Conservation (phyloP, 2,329 filamentous ascomycete species). For the Magnaporthiopsis rhizophila region DNA sequence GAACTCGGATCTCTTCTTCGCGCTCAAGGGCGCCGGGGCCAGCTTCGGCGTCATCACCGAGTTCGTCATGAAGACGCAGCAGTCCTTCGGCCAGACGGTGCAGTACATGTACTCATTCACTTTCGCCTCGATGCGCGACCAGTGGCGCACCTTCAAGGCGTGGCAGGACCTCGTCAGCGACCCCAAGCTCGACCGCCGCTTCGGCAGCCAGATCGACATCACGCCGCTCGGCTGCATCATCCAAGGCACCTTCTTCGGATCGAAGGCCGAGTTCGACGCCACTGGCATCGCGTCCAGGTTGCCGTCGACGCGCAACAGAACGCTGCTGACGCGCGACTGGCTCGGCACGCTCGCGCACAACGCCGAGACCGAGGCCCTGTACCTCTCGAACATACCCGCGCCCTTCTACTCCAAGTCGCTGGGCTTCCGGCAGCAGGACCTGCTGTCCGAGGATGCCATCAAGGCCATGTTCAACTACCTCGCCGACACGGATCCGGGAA, state of each 20-base stretch:
- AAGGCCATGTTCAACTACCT: slow-evolving; percentile 46
- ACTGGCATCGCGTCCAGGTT: slow-evolving; percentile 40
- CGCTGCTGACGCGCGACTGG: slow-evolving; percentile 53
- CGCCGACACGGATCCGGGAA: slow-evolving; percentile 38
- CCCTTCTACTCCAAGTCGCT: slow-evolving; percentile 52
- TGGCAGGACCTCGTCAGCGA: slow-evolving; percentile 53
- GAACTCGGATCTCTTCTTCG: slow-evolving; percentile 48
- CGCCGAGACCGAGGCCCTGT: slow-evolving; percentile 39
- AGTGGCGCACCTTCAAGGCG: slow-evolving; percentile 40
- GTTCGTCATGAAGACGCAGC: slow-evolving; percentile 48
- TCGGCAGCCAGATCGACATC: slow-evolving; percentile 48
- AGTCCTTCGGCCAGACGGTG: slow-evolving; percentile 45
- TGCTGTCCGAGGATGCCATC: slow-evolving; percentile 37
- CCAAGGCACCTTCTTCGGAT: slow-evolving; percentile 54
- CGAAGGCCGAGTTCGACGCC: slow-evolving; percentile 44
- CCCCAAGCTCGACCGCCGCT: slow-evolving; percentile 47
- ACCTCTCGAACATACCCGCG: slow-evolving; percentile 35
- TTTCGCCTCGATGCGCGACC: slow-evolving; percentile 37
- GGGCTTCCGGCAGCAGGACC: slow-evolving; percentile 40
- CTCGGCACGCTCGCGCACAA: slow-evolving; percentile 47
- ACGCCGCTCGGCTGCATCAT: slow-evolving; percentile 46
- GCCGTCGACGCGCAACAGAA: slow-evolving; percentile 30
- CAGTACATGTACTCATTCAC: slow-evolving; percentile 50
- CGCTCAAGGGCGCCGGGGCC: slow-evolving; percentile 46
- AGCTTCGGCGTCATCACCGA: slow-evolving; percentile 47